Conservation (phyloP, 2,329 filamentous ascomycete species). For the Fusarium annulatum region DNA sequence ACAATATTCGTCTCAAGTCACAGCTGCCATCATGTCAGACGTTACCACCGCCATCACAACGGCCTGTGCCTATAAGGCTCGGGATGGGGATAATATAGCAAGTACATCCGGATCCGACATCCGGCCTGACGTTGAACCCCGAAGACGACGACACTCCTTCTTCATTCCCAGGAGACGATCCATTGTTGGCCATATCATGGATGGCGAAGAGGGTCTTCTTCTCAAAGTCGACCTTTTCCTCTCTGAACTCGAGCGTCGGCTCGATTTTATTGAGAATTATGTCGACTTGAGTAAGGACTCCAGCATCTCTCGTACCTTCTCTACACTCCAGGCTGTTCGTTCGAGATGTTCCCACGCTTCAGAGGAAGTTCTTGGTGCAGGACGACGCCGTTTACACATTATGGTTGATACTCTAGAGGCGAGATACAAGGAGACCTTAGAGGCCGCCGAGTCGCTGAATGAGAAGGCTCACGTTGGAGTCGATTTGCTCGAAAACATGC, state of each 20-base stretch:
- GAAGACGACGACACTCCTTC: constrained; percentile 65
- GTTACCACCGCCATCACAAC: constrained; percentile 54
- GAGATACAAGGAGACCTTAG: constrained; percentile 86
- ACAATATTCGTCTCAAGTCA: constrained; percentile 10
- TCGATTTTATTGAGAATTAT: constrained; percentile 91
- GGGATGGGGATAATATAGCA: constrained; percentile 52
- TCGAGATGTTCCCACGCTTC: constrained; percentile 90
- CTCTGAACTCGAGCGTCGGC: constrained; percentile 83
- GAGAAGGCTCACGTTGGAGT: constrained; percentile 92
- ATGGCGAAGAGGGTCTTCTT: constrained; percentile 70
- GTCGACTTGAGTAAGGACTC: constrained; percentile 85
- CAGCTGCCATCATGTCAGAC: constrained; percentile 49
- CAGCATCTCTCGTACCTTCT: constrained; percentile 85
- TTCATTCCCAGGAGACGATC: constrained; percentile 68
- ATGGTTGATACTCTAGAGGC: constrained; percentile 93
- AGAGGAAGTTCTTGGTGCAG: constrained; percentile 88
- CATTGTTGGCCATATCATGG: constrained; percentile 69
- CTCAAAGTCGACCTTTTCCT: constrained; percentile 83
- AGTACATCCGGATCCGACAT: constrained; percentile 56
- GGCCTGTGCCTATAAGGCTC: constrained; percentile 50
- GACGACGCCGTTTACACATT: constrained; percentile 83
- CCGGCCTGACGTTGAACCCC: constrained; percentile 45
- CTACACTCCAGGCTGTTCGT: constrained; percentile 86
- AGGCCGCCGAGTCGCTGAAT: constrained; percentile 85
- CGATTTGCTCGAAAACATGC: constrained; percentile 84